Conservation (phyloP, 768 basidiomycete species). For the Tubosaeta sp. region DNA sequence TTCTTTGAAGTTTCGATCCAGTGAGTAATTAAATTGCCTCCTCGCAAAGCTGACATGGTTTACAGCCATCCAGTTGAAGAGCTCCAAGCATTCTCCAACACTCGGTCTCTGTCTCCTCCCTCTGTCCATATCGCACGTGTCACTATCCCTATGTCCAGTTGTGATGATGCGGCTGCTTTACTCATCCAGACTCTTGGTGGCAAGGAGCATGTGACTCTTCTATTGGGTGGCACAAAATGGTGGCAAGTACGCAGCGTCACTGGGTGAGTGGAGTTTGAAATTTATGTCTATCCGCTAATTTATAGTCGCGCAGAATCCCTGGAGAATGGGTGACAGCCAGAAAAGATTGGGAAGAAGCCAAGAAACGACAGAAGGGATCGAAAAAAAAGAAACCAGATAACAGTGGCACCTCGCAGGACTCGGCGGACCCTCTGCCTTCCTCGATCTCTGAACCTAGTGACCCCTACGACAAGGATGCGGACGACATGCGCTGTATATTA, state of each 20-base stretch:
- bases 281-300: slow-evolving; percentile 11
- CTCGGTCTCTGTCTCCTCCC: slow-evolving; percentile 79
- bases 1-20: slow-evolving; percentile 70
- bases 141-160: slow-evolving; percentile 68
- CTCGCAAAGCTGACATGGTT: background rate
- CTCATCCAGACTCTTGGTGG: slow-evolving; percentile 82
- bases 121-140: slow-evolving; percentile 73
- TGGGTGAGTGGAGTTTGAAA: slow-evolving; percentile 48
- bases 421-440: slow-evolving; percentile 12
- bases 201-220: slow-evolving; percentile 59
- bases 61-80: slow-evolving; percentile 81
- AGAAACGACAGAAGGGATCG: slow-evolving; percentile 50
- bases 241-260: slow-evolving; percentile 90
- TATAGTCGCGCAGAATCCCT: slow-evolving; percentile 51
- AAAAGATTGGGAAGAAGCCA: slow-evolving; percentile 76
- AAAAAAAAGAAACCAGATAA: slow-evolving; percentile 29
- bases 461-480: slow-evolving; percentile 67
- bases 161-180: slow-evolving; percentile 67
- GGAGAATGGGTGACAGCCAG: slow-evolving; percentile 85
- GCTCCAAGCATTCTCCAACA: slow-evolving; percentile 73
- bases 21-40: slow-evolving; percentile 37
- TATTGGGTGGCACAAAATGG: slow-evolving; percentile 93
- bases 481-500: slow-evolving; percentile 79
- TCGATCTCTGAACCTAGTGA: slow-evolving; percentile 31
- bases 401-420: slow-evolving; percentile 7